These are phyloP conservation scores for Aspergillus phoenicis DNA, from an alignment of 2,329 filamentous ascomycete genomes.

Conservation along the genomic window DNA sequence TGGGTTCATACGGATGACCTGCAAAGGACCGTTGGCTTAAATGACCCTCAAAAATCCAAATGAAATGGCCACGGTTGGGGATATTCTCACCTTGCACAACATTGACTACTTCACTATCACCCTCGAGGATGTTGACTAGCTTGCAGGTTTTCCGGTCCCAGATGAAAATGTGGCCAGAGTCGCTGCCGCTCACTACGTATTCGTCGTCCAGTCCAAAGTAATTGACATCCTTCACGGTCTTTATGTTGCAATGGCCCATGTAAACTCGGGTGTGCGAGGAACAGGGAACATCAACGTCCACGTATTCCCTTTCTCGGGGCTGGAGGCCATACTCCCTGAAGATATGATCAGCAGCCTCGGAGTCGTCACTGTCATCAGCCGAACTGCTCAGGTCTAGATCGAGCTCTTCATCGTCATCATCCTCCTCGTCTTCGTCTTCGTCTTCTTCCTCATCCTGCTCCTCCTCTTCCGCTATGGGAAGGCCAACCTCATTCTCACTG, in stretches of 20 bases:
- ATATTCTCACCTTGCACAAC: slow-evolving; percentile 60
- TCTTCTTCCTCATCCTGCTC: slow-evolving; percentile 30
- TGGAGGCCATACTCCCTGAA: slow-evolving; percentile 55
- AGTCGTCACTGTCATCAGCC: slow-evolving; percentile 22
- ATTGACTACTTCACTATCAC: slow-evolving; percentile 70
- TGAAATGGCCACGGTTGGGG: neutral
- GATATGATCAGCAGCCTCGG: slow-evolving; percentile 41
- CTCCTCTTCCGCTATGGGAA: slow-evolving; percentile 28
- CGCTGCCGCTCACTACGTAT: slow-evolving; percentile 68
- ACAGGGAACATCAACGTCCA: slow-evolving; percentile 59
- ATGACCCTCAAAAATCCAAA: neutral
- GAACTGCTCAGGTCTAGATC: neutral
- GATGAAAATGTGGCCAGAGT: slow-evolving; percentile 68
- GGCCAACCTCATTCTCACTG: slow-evolving; percentile 23
- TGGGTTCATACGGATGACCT: slow-evolving; percentile 69
- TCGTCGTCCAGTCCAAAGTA: slow-evolving; percentile 69
- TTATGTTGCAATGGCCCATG: slow-evolving; percentile 66
- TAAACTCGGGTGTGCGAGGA: slow-evolving; percentile 60
- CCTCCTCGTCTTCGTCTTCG: slow-evolving; percentile 11
- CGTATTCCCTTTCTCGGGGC: slow-evolving; percentile 51
- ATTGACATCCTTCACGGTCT: slow-evolving; percentile 70
- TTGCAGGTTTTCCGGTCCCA: slow-evolving; percentile 66
- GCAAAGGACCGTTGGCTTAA: slow-evolving; percentile 18
- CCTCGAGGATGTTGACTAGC: slow-evolving; percentile 66
- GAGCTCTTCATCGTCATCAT: slow-evolving; percentile 12